A percentile compares a stretch with the other conserved stretches of the same genome.
Conservation (phyloP, 257 asterid genomes). For the Solanum pennellii region DNA sequence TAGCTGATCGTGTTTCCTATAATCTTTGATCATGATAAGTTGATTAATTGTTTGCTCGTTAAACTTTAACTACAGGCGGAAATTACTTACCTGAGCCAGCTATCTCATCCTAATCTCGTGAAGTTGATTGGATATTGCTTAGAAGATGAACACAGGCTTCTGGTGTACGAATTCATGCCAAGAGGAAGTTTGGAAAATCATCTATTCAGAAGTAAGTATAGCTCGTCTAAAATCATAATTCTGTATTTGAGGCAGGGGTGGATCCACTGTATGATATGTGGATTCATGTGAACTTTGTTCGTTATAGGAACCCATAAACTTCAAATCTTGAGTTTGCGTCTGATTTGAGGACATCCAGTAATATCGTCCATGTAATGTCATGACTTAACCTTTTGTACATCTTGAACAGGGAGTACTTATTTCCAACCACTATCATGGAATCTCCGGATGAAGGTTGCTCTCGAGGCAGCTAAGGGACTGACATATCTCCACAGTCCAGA, state of each 20-base stretch:
- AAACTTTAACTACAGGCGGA: conserved; percentile 16
- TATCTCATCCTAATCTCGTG: conserved; percentile 34
- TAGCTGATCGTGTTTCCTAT: neutral
- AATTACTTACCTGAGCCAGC: conserved; percentile 26
- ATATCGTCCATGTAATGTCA: neutral
- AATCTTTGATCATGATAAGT: neutral
- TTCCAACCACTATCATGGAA: conserved; percentile 37
- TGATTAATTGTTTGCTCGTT: neutral
- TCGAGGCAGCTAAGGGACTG: conserved; percentile 35
- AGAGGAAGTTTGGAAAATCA: conserved; percentile 39
- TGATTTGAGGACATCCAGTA: neutral
- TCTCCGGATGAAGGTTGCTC: conserved; percentile 32
- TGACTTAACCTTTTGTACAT: neutral
- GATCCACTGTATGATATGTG: neutral
- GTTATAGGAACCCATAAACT: neutral
- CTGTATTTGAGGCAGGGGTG: neutral
- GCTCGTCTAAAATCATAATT: neutral
- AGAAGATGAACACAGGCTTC: conserved; percentile 34
- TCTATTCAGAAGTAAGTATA: conserved; percentile 30
- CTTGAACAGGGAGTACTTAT: conserved; percentile 22
- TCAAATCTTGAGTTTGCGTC: neutral
- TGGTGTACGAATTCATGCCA: conserved; percentile 40
- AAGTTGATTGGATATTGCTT: conserved; percentile 34
- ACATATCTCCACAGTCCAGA: conserved; percentile 34
- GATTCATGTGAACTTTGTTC: neutral